Evolutionary conservation across 1,284 basidiomycete genomes (phyloP).

Genomic region (Austroboletus rostrupii): DNA sequence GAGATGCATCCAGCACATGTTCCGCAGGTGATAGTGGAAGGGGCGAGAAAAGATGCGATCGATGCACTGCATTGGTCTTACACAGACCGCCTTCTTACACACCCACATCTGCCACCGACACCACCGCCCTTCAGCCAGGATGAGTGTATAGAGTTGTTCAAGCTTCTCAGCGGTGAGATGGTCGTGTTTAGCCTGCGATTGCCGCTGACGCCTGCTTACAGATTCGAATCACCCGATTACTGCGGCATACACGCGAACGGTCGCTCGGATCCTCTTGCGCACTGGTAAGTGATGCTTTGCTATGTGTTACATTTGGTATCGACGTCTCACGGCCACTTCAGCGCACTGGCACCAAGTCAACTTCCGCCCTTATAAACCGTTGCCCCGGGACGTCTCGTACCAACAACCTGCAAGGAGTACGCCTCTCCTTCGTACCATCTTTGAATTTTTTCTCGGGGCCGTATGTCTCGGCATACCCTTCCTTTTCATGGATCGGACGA

Average conservation of each 20-base stretch:
- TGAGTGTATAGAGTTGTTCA: constrained; percentile 68
- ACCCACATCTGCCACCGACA: constrained; percentile 39
- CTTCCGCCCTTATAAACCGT: constrained; percentile 59
- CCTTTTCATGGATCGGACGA: constrained; percentile 55
- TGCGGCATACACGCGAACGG: constrained; percentile 61
- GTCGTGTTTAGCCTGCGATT: constrained; percentile 7
- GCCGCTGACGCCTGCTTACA: constrained; percentile 14
- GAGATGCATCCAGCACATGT: constrained; percentile 70
- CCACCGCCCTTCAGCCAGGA: constrained; percentile 66
- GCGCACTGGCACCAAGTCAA: constrained; percentile 70
- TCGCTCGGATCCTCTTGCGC: constrained; percentile 64
- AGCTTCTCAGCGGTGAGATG: constrained; percentile 50
- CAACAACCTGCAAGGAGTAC: constrained; percentile 29
- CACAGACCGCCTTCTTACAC: constrained; percentile 66
- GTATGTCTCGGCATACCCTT: constrained; percentile 73
- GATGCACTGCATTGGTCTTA: constrained; percentile 73
- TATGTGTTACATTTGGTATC: not conserved
- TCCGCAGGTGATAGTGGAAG: constrained; percentile 39
- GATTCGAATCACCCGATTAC: constrained; percentile 34
- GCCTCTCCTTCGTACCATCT: constrained; percentile 44
- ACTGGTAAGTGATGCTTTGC: constrained; percentile 44
- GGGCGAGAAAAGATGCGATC: constrained; percentile 59
- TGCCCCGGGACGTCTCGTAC: constrained; percentile 48
- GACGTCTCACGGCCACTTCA: constrained; percentile 25
- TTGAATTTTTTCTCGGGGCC: constrained; percentile 56